Evolutionary conservation across 2,329 filamentous ascomycete species (phyloP), one percentile per base, ranked within the genome.

Genomic region (Botryotinia narcissicola): DNA sequence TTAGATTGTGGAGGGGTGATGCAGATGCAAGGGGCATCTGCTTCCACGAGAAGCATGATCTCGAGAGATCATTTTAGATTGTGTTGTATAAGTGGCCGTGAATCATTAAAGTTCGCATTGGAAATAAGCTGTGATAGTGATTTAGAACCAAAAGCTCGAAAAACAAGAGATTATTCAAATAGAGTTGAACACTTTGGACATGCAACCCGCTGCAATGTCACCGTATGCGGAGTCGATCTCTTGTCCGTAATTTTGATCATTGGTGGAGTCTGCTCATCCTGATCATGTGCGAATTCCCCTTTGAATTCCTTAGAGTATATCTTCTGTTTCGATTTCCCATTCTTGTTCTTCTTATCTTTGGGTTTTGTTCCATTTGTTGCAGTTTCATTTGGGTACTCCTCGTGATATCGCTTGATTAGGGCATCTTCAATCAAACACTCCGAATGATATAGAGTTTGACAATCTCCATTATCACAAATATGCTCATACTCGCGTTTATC

Each of bases 371-470:
- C 71, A 20, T 75, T 75, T 6, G 67, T 32, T 51, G 72, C 68
- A 2, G 73, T 51, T 12, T 73, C 76, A 37, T 78, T 69, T 48
- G 72, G 66, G 32, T 69, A 67, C 32, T 74, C 70, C 14, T 76
- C 73, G 35, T 77, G 68, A 66, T 80, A 79, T 8, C 75, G 77
- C 69, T 78, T 81, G 22, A 61, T 73, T 25, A 82, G 75, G 35
- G 79, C 75, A 29, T 79, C 78, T 1, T 82, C 78, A n/a, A 80
- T 67, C 44, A 84, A 73, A 74, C 82, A 83, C 44, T 79, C 76
- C 51, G 81, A 76, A 71, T 84, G 83, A 51, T 83, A 79, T 80
- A 82, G 82, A 22, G 79, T 76, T 44, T 78, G 76, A 74, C 83
- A 84, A 1, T 62, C 37, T 12, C 74, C 35, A 44, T 81, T 82